Base-by-base conservation (phyloP, 148 eudicot species). In the Persicaria tinctoria region DNA sequence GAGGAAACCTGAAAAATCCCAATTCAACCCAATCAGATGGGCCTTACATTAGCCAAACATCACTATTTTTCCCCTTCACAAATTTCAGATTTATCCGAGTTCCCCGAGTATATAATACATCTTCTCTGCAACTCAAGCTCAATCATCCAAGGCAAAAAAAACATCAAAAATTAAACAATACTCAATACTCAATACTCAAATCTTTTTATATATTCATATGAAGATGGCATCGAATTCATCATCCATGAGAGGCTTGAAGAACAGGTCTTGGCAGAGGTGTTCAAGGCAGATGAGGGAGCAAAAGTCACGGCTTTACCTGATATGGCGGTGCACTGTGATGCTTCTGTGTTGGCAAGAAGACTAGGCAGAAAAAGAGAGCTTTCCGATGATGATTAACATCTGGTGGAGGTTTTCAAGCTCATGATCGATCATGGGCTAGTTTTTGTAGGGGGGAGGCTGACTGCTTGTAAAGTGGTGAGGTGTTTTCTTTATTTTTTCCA, bases 311-410 rank as follows among this genome's bases (percentile, higher is more conserved):
- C 62, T 56, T 17, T 56, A 56, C 18, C 62, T 56, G 17, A 56
- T 56, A 56, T 56, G 62, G 62, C 16, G 62, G 62, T 56, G 62
- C 9, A 17, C 62, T 5, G 62, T 56, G 9, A 56, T 56, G 8
- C 62, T 56, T 17, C 62, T 56, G 17, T 56, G 62, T 17, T 56
- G 62, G 62, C 62, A 55, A 55, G 60, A 56, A 6, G 62, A 56
- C 62, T 56, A 56, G 62, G 5, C 7, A 56, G 20, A 20, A 4
- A 3, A 4, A 3, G 5, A 12, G 53, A 50, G 60, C 60, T 55
- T 55, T 55, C n/a, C 60, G 7, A 50, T 50, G 53, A 12, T 50
- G 53, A 9, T 50, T 50, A 8, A 12, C 53, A 50, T 9, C 9
- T 50, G 9, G 9, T 50, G 12, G 12, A 9, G n/a, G 60, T 55